These are phyloP conservation scores for Venturiaceae sp. DNA, from an alignment of 2,329 filamentous ascomycete species.

Conservation along the genomic window DNA sequence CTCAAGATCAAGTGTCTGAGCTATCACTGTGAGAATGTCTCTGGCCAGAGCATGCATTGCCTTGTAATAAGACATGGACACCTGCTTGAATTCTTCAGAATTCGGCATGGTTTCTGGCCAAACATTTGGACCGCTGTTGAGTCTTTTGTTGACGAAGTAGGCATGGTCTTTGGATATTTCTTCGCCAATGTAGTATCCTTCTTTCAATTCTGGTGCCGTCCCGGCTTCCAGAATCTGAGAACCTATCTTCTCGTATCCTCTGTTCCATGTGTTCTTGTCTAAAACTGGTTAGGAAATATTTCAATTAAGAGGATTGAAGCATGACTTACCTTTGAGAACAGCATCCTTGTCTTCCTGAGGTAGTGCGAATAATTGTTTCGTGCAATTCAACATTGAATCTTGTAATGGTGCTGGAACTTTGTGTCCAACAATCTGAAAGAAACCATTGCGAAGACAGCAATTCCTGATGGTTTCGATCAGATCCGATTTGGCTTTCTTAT, in stretches of 20 bases:
- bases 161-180: constrained; percentile 29
- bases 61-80: constrained; percentile 31
- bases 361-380: constrained; percentile 31
- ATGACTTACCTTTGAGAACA: constrained; percentile 6
- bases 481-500: constrained; percentile 16
- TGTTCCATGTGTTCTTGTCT: constrained; percentile 29
- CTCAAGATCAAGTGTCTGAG: constrained; percentile 28
- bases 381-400: constrained; percentile 25
- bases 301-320: not conserved
- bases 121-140: constrained; percentile 31
- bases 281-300: not conserved
- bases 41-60: constrained; percentile 28
- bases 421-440: constrained; percentile 37
- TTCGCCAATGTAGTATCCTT: constrained; percentile 33
- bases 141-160: constrained; percentile 26
- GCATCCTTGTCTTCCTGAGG: constrained; percentile 31
- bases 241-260: constrained; percentile 32
- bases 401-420: constrained; percentile 28
- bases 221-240: constrained; percentile 33
- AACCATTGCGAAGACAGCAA: constrained; percentile 28
- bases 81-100: constrained; percentile 24
- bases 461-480: constrained; percentile 19
- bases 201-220: constrained; percentile 33
- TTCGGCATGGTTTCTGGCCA: constrained; percentile 24
- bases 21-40: constrained; percentile 30